These are phyloP conservation scores for Candida sojae DNA, from an alignment of 1,139 yeast genomes.

Conservation along the genomic window DNA sequence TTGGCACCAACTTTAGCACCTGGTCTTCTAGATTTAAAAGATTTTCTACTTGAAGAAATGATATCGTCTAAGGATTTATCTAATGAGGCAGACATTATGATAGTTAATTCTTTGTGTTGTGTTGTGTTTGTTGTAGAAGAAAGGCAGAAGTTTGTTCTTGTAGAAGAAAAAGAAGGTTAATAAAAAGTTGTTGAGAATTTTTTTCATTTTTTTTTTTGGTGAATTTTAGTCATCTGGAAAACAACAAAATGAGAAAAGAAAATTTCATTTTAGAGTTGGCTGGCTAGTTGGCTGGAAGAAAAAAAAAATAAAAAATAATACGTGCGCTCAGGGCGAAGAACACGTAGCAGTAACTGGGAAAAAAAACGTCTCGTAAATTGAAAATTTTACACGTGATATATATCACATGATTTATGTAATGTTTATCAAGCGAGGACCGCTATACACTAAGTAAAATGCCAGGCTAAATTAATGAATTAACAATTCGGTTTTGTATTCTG, in stretches of 20 bases:
- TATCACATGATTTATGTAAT: background rate
- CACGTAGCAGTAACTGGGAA: background rate
- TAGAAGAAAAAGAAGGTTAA: background rate
- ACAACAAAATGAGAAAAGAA: background rate
- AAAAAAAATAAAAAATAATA: background rate
- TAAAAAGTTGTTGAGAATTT: background rate
- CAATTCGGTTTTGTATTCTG: too few relatives aligned
- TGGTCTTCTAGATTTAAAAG: conserved; percentile 28
- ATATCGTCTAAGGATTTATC: conserved; percentile 97
- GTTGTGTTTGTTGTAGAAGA: background rate
- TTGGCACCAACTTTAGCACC: conserved; percentile 27
- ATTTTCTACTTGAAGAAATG: conserved; percentile 60
- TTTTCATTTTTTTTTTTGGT: background rate
- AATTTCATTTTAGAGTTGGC: background rate
- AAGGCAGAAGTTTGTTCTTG: background rate
- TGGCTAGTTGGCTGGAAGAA: background rate
- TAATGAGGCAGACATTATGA: conserved; percentile 51
- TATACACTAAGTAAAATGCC: too few relatives aligned
- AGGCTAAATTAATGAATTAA: too few relatives aligned
- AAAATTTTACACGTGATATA: background rate
- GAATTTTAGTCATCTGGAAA: background rate
- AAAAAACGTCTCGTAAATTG: too few relatives aligned
- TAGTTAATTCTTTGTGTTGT: background rate
- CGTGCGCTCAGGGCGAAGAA: background rate
- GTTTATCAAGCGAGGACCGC: background rate